These are phyloP conservation scores for Sporothrix protearum DNA, from an alignment of 2,329 filamentous ascomycete species.

Conservation along the genomic window DNA sequence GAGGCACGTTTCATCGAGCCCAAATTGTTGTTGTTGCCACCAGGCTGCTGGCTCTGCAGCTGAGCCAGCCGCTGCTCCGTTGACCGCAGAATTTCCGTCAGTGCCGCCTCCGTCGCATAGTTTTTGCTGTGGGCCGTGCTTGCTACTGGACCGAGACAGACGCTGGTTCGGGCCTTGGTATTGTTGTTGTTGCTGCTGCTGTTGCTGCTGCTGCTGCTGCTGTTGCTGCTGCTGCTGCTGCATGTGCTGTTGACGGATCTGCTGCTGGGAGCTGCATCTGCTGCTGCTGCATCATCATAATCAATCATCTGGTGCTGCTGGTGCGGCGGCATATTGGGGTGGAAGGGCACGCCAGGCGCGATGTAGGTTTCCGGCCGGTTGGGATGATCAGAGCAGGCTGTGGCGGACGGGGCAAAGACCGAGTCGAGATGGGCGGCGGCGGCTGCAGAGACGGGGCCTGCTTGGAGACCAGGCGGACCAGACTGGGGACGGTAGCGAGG, in stretches of 20 bases:
- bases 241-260: slow-evolving; percentile 13
- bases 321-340: slow-evolving; percentile 2
- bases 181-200: slow-evolving; percentile 2
- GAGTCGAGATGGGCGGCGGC: slow-evolving; percentile 6
- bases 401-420: slow-evolving; percentile 23
- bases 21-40: no score
- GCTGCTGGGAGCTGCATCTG: slow-evolving; percentile 21
- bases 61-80: slow-evolving; percentile 49
- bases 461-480: neutral
- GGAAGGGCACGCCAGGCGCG: neutral
- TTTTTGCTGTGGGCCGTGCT: slow-evolving; percentile 18
- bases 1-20: slow-evolving; percentile 4
- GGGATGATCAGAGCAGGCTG: slow-evolving; percentile 23
- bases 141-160: neutral
- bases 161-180: neutral
- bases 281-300: slow-evolving; percentile 21
- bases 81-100: slow-evolving; percentile 50
- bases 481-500: slow-evolving; percentile 1
- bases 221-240: slow-evolving; percentile 16
- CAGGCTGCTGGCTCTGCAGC: slow-evolving; percentile 14
- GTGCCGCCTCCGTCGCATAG: slow-evolving; percentile 44
- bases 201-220: neutral
- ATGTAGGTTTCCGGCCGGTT: slow-evolving; percentile 16
- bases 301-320: slow-evolving; percentile 22
- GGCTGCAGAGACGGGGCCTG: slow-evolving; percentile 19